Conservation (phyloP, 2,329 filamentous ascomycete genomes). For the Cladosporium sp. region DNA sequence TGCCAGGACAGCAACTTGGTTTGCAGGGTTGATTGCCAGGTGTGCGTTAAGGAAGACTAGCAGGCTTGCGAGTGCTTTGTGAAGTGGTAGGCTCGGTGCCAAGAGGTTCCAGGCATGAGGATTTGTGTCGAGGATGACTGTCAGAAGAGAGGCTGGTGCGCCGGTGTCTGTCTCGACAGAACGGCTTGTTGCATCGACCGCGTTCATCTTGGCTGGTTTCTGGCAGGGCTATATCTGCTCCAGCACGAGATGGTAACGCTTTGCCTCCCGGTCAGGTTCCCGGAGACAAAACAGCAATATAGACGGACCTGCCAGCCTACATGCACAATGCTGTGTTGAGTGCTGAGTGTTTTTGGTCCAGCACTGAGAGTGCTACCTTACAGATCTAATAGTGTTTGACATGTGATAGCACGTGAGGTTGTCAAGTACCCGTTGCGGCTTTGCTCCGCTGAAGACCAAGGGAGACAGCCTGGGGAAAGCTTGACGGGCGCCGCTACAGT, state of each 20-base stretch:
- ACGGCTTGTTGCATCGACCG: slow-evolving; percentile 56
- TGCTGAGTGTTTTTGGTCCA: too few species aligned
- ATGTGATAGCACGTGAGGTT: not conserved
- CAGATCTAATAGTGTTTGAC: not conserved
- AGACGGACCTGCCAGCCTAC: too few species aligned
- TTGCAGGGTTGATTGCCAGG: slow-evolving; percentile 86
- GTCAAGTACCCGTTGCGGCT: not conserved
- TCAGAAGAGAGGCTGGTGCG: slow-evolving; percentile 72
- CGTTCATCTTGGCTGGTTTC: slow-evolving; percentile 50
- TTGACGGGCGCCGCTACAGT: not conserved
- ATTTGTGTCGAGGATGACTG: slow-evolving; percentile 92
- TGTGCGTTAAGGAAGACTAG: slow-evolving; percentile 97
- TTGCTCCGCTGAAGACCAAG: not conserved
- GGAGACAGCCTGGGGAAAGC: slow-evolving; percentile 1
- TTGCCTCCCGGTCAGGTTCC: too few species aligned
- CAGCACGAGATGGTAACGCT: not conserved
- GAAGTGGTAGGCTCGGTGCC: slow-evolving; percentile 68
- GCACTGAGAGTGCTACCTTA: too few species aligned
- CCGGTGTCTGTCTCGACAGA: slow-evolving; percentile 29
- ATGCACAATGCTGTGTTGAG: too few species aligned
- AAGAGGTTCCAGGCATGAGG: slow-evolving; percentile 88
- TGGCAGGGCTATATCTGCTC: too few species aligned
- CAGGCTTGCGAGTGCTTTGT: slow-evolving; percentile 79
- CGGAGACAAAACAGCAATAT: not conserved
- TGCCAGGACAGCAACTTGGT: slow-evolving; percentile 87